Conservation (phyloP, 805 yeast species). For the Dipodascopsis tothii region DNA sequence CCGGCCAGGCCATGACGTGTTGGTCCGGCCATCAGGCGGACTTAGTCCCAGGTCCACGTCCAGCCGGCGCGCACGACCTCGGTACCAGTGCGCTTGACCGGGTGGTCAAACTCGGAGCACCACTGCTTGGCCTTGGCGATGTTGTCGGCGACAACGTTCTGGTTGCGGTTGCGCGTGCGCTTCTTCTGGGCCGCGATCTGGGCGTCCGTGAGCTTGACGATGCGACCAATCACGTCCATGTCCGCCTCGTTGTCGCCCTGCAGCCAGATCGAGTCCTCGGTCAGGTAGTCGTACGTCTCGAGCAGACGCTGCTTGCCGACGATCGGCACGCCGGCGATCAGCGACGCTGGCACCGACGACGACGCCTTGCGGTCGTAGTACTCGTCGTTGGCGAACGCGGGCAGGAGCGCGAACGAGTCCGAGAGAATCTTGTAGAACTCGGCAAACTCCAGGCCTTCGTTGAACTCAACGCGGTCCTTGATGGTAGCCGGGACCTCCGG, state of each 20-base stretch:
- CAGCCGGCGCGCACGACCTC: slow-evolving; percentile 17
- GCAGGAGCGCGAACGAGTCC: slow-evolving; percentile 18
- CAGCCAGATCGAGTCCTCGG: slow-evolving; percentile 21
- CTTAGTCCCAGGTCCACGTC: slow-evolving; percentile 18
- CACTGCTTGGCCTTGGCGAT: slow-evolving; percentile 12
- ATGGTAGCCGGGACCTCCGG: slow-evolving; percentile 17
- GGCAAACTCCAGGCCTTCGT: slow-evolving; percentile 20
- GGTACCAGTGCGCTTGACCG: slow-evolving; percentile 12
- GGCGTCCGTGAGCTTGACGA: slow-evolving; percentile 12
- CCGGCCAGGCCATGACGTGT: no score
- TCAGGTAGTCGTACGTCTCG: slow-evolving; percentile 17
- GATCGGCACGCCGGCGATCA: slow-evolving; percentile 21
- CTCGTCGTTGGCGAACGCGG: slow-evolving; percentile 21
- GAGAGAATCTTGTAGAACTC: slow-evolving; percentile 18
- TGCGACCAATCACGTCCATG: slow-evolving; percentile 18
- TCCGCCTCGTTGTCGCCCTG: slow-evolving; percentile 19
- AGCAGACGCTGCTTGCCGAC: slow-evolving; percentile 17
- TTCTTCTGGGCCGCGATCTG: slow-evolving; percentile 13
- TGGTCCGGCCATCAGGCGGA: no score
- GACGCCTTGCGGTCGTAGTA: slow-evolving; percentile 22
- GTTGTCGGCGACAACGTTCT: slow-evolving; percentile 13
- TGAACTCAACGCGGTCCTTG: slow-evolving; percentile 15
- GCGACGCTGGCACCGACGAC: slow-evolving; percentile 21
- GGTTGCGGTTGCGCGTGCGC: slow-evolving; percentile 8
- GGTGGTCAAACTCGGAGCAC: slow-evolving; percentile 8